A percentile compares a stretch with the other conserved stretches of the same genome.
Conservation (phyloP, 805 yeast genomes). For the Sugiyamaella lignohabitans region DNA sequence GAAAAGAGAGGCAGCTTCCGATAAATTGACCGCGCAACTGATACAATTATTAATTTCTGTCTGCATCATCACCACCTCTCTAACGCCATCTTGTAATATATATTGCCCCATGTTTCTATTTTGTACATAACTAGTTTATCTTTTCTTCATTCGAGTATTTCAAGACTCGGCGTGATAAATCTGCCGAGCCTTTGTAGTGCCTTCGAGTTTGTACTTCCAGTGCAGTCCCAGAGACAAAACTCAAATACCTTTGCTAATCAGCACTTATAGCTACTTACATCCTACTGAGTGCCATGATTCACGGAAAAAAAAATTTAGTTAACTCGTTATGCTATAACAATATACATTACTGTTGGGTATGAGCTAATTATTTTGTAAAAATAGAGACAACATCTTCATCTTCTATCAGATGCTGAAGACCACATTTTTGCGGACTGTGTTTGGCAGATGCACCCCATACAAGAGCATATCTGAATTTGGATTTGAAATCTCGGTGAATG, state of each 20-base stretch:
- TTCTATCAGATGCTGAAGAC: slow-evolving; percentile 69
- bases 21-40: slow-evolving; percentile 8
- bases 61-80: neutral
- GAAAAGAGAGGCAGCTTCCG: slow-evolving; percentile 48
- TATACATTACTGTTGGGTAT: no score
- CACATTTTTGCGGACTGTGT: slow-evolving; percentile 96
- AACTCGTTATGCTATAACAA: no score
- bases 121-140: neutral
- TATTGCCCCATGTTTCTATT: neutral
- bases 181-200: no score
- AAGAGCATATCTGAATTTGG: slow-evolving; percentile 85
- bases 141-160: no score
- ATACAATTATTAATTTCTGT: neutral
- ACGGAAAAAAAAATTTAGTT: no score
- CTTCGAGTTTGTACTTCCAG: no score
- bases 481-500: slow-evolving; percentile 86
- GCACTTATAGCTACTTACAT: no score
- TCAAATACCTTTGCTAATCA: no score
- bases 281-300: no score
- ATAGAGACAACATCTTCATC: slow-evolving; percentile 94
- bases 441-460: slow-evolving; percentile 97
- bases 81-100: no score
- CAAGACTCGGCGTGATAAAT: no score
- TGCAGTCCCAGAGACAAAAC: no score
- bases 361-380: slow-evolving; percentile 77